Evolutionary conservation across 192 early-diverging fungal species (phyloP).

Genomic region (Coemansia guatemalensis): DNA sequence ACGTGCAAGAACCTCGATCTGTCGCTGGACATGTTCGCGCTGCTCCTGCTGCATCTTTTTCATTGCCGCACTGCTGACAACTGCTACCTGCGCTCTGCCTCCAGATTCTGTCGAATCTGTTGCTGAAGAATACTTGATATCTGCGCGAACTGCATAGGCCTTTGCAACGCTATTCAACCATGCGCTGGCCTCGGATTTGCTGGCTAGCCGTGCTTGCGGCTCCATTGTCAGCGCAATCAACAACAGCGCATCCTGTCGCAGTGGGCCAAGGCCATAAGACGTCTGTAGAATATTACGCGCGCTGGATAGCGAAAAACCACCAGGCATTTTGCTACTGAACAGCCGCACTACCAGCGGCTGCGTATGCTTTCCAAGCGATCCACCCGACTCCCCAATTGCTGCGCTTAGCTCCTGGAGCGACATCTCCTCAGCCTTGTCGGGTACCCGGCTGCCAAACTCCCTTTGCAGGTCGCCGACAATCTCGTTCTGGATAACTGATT

Average conservation of each 20-base stretch:
- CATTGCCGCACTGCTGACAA: conserved; percentile 85
- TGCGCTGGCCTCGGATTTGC: conserved; percentile 66
- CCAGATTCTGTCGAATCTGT: not conserved
- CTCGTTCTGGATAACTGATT: conserved; percentile 95
- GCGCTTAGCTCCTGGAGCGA: conserved; percentile 78
- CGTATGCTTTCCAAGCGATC: conserved; percentile 78
- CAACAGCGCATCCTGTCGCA: conserved; percentile 73
- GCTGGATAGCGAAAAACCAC: conserved; percentile 77
- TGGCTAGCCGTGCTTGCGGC: conserved; percentile 71
- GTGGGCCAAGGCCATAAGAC: conserved; percentile 62
- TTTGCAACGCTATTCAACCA: conserved; percentile 75
- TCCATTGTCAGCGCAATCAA: conserved; percentile 81
- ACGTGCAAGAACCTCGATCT: conserved; percentile 76
- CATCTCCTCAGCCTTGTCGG: conserved; percentile 89
- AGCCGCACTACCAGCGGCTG: conserved; percentile 75
- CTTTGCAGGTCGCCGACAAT: conserved; percentile 93
- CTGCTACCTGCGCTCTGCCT: conserved; percentile 17
- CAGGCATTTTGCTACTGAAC: conserved; percentile 90
- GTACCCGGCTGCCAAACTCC: conserved; percentile 80
- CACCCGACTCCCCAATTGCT: conserved; percentile 65
- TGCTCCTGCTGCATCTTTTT: conserved; percentile 71
- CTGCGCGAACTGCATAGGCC: conserved; percentile 57
- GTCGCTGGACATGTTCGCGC: conserved; percentile 69
- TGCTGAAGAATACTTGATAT: no score
- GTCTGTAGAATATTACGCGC: conserved; percentile 61